Base-by-base conservation (phyloP, 306 rosid species). In the Vicia villosa region DNA sequence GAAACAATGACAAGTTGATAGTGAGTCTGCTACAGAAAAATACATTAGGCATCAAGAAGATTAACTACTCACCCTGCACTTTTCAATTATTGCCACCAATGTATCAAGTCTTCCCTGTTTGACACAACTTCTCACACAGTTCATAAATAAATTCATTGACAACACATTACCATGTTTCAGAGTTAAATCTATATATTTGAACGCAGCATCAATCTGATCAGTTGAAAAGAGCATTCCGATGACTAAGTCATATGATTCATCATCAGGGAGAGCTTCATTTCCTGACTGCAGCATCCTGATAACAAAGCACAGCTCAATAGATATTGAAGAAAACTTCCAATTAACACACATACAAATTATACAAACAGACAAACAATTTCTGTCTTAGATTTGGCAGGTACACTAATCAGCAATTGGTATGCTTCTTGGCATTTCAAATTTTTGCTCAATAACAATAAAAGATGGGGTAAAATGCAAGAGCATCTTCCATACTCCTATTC, bases 281-380 rank as follows among this genome's bases (percentile, higher is more conserved):
- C 96, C 95, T 8, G 86, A 37, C 80, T 77, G 85, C 86, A 84
- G 83, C 98, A 95, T 95, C 91, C 99, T 91, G 95, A 68, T 68
- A 65, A 63, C n/a, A 50, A 67, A 80, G 68, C 37, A 47, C 57
- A 52, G 63, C 72, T 45, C 32, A 47, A 61, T 59, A 26, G 26
- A 58, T 77, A 24, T 63, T 62, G 63, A 58, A 62, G 41, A 66
- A 41, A 5, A 19, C 19, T 47, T 40, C 22, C 49, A 74, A 66
- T 24, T 34, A n/a, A 58, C 13, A 64, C 21, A 34, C 26, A 42
- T 19, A 46, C 26, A 49, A 52, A 11, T 24, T 57, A 41, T 34
- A 46, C 10, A 40, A 40, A 60, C 12, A 37, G 11, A 59, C 11
- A 63, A 63, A 40, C 20, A 66, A 34, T 34, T n/a, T 13, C 6